Evolutionary conservation across 2,329 filamentous ascomycete genomes (phyloP), one percentile per base, ranked within the genome.

Genomic region (Acephala macrosclerotiorum): DNA sequence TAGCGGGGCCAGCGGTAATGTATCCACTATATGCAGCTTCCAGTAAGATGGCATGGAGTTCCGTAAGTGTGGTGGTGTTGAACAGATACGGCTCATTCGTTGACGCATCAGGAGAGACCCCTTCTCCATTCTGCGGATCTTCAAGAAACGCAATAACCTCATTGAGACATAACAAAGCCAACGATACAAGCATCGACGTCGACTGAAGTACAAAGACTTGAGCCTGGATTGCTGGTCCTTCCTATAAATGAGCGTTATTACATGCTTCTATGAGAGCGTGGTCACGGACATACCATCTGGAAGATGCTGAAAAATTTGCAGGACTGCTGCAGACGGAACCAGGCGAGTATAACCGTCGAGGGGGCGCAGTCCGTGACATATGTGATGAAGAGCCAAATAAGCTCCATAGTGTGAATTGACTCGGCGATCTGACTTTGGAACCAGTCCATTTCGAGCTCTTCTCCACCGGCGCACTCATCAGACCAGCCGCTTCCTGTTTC

Each of bases 241-340:
- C 69, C 58, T 71, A 61, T 42, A 63, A 33, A 20, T 29, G 60
- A 33, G 29, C 49, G 56, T 65, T 63, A 71, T 58, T 38, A 62
- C 29, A 53, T 38, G 35, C 8, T 47, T 9, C 58, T 26, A 4
- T 20, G 11, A 49, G 35, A 35, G n/a, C 11, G n/a, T 51, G 33
- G 22, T 38, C 38, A 65, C 26, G 60, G 11, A 38, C 68, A 42
- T 79, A 89, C 85, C 60, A 82, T 80, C 66, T 83, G 79, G 57
- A 94, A 82, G 11, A 83, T 81, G 64, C 90, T 86, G 69, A 97
- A 85, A 74, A 96, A 97, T 59, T 79, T 81, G 73, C 87, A 89
- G 16, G 86, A 82, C 49, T 85, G 82, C 83, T 94, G 89, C 58
- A 94, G 80, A n/a, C 84, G 80, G 72, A 94, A 93, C 93, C 93